Percentiles rank a stretch among this genome's conserved stretches.
These are phyloP conservation scores for Debaryomyces subglobosus DNA, from an alignment of 1,139 yeast species.

Conservation along the genomic window DNA sequence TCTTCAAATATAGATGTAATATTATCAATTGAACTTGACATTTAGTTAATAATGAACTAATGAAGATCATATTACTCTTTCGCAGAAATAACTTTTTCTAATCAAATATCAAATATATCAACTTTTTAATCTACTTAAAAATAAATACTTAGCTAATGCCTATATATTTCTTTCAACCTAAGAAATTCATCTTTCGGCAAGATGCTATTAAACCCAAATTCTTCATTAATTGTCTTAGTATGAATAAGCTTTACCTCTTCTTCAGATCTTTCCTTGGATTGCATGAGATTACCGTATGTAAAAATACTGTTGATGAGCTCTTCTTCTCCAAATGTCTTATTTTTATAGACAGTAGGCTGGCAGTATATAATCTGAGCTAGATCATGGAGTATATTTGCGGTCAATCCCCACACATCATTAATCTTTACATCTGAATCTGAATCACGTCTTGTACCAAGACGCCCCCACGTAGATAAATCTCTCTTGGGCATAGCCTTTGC, in stretches of 20 bases:
- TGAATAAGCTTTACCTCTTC: constrained; percentile 41
- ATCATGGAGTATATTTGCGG: constrained; percentile 84
- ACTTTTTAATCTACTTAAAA: not conserved
- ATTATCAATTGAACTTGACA: constrained; percentile 10
- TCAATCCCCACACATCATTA: constrained; percentile 88
- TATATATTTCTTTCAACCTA: constrained; percentile 45
- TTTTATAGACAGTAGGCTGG: not conserved
- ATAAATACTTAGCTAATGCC: constrained; percentile 19
- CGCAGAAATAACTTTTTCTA: not conserved
- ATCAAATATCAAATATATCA: not conserved
- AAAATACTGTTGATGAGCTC: constrained; percentile 61
- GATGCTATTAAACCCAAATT: constrained; percentile 54
- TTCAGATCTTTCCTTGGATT: constrained; percentile 33
- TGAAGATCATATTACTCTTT: not conserved
- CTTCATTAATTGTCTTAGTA: constrained; percentile 32
- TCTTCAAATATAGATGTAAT: constrained; percentile 18
- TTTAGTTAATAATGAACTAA: not conserved
- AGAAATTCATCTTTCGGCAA: constrained; percentile 49
- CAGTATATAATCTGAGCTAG: constrained; percentile 61
- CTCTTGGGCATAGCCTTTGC: constrained; percentile 20
- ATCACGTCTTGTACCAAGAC: constrained; percentile 43
- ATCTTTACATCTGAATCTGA: constrained; percentile 43
- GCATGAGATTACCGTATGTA: constrained; percentile 53
- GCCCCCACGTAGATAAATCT: constrained; percentile 39
- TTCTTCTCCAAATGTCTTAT: constrained; percentile 57